These are phyloP conservation scores for Pleurotus tuoliensis DNA, from an alignment of 768 basidiomycete species.

Conservation along the genomic window DNA sequence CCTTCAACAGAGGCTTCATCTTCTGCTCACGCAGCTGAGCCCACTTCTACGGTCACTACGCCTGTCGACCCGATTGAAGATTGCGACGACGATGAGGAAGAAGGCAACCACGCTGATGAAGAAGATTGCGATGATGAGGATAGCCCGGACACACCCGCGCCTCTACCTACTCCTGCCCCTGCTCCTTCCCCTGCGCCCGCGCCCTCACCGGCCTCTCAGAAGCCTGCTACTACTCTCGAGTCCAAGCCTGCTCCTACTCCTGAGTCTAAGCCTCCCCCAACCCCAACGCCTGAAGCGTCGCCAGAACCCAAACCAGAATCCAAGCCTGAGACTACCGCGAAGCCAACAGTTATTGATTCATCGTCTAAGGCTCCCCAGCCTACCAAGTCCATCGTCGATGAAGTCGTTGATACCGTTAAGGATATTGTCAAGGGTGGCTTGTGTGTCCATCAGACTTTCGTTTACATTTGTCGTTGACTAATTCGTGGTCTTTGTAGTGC, in stretches of 20 bases:
- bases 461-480: background rate
- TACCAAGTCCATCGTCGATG: slow-evolving; percentile 8
- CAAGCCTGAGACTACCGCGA: slow-evolving; percentile 8
- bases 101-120: slow-evolving; percentile 20
- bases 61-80: slow-evolving; percentile 26
- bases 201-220: slow-evolving; percentile 16
- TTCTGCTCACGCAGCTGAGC: slow-evolving; percentile 19
- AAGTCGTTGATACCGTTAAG: slow-evolving; percentile 8
- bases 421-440: slow-evolving; percentile 36
- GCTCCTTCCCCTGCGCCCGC: slow-evolving; percentile 13
- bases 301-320: slow-evolving; percentile 1
- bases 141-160: slow-evolving; percentile 14
- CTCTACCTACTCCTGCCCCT: slow-evolving; percentile 16
- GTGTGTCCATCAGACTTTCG: slow-evolving; percentile 27
- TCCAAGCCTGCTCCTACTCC: slow-evolving; percentile 10
- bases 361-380: slow-evolving; percentile 8
- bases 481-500: slow-evolving; percentile 33
- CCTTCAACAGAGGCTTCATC: slow-evolving; percentile 30
- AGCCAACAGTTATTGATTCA: slow-evolving; percentile 9
- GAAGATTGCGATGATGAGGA: slow-evolving; percentile 7
- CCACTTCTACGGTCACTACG: slow-evolving; percentile 23
- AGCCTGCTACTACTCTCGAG: slow-evolving; percentile 8
- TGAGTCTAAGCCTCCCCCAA: slow-evolving; percentile 2
- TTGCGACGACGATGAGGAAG: slow-evolving; percentile 26
- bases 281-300: slow-evolving; percentile 13